These are phyloP conservation scores for Ophidiomyces ophidiicola DNA, from an alignment of 2,329 filamentous ascomycete species.

Conservation along the genomic window DNA sequence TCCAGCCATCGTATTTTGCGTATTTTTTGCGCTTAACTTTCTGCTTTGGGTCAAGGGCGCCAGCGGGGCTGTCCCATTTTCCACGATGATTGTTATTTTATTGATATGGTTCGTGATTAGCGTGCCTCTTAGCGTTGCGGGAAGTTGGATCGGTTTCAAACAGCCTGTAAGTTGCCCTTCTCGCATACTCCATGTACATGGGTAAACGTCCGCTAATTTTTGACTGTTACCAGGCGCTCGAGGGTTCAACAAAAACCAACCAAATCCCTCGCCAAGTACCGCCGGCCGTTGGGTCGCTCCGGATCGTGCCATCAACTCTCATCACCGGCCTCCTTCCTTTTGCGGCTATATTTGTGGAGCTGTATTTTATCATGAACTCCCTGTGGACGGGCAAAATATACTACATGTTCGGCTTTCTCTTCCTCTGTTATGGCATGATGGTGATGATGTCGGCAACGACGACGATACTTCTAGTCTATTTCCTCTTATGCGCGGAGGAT, in stretches of 20 bases:
- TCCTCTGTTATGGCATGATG: slow-evolving; percentile 95
- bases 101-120: slow-evolving; percentile 96
- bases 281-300: slow-evolving; percentile 67
- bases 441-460: slow-evolving; percentile 87
- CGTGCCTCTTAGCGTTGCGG: slow-evolving; percentile 75
- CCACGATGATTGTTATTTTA: slow-evolving; percentile 88
- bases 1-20: slow-evolving; percentile 70
- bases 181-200: background rate
- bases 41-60: slow-evolving; percentile 92
- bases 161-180: slow-evolving; percentile 36
- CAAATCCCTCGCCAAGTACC: slow-evolving; percentile 97
- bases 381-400: slow-evolving; percentile 99
- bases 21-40: slow-evolving; percentile 88
- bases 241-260: slow-evolving; percentile 82
- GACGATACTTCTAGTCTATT: slow-evolving; percentile 90
- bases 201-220: background rate
- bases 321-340: slow-evolving; percentile 89
- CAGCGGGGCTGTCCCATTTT: slow-evolving; percentile 88
- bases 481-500: slow-evolving; percentile 88
- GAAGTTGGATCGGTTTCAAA: slow-evolving; percentile 89
- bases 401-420: slow-evolving; percentile 99
- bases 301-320: slow-evolving; percentile 77
- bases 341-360: slow-evolving; percentile 91
- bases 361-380: slow-evolving; percentile 98
- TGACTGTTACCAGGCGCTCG: slow-evolving; percentile 40